phyloP scores from a whole-genome alignment of 192 early-diverging fungal species.

The Backusella westeae region DNA sequence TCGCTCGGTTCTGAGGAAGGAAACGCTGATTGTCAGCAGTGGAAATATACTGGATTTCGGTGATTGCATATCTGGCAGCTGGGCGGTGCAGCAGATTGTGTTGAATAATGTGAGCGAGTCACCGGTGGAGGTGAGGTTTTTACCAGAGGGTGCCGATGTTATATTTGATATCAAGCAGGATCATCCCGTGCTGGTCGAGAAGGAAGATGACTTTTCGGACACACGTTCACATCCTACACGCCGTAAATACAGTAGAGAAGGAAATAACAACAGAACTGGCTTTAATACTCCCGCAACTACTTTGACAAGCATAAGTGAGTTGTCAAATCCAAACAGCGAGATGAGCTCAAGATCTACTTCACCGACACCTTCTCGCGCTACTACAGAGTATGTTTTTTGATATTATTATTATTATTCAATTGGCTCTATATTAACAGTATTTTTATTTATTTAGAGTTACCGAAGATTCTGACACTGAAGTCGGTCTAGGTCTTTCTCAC shows the following conservation, averaged over 20 bases:
- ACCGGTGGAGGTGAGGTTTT: slow-evolving; percentile 76
- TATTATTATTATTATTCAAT: neutral
- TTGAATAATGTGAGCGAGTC: slow-evolving; percentile 79
- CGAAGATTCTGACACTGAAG: slow-evolving; percentile 6
- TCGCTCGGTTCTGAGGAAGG: slow-evolving; percentile 68
- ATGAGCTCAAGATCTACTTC: slow-evolving; percentile 49
- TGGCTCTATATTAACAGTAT: neutral
- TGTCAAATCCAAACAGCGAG: slow-evolving; percentile 46
- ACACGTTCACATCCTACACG: neutral
- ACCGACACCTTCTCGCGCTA: slow-evolving; percentile 27
- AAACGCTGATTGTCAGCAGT: slow-evolving; percentile 66
- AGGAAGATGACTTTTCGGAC: slow-evolving; percentile 1
- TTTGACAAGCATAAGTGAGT: slow-evolving; percentile 44
- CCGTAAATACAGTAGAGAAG: slow-evolving; percentile 9
- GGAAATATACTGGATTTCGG: slow-evolving; percentile 87
- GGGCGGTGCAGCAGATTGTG: slow-evolving; percentile 75
- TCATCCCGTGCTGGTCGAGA: slow-evolving; percentile 7
- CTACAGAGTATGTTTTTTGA: slow-evolving; percentile 7
- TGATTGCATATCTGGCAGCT: slow-evolving; percentile 89
- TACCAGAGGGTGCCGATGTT: slow-evolving; percentile 55
- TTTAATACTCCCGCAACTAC: slow-evolving; percentile 33
- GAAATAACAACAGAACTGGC: neutral
- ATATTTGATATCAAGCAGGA: slow-evolving; percentile 51
- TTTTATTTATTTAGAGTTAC: neutral
- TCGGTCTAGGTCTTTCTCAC: neutral